Evolutionary conservation across 2,329 filamentous ascomycete genomes (phyloP), one percentile per base, ranked within the genome.

Genomic region (Ceratocystis diversiconidia): DNA sequence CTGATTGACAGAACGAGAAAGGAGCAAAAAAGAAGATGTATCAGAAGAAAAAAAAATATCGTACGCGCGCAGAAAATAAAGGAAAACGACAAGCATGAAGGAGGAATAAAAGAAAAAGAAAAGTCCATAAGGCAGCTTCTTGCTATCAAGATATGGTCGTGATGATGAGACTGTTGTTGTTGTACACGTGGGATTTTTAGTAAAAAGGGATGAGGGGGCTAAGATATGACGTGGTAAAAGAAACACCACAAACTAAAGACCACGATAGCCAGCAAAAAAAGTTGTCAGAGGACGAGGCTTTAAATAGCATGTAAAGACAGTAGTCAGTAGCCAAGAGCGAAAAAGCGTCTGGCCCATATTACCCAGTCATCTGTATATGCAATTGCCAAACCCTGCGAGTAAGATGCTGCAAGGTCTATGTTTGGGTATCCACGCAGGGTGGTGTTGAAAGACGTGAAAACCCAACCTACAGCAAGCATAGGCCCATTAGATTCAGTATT

Each of bases 131-230:
- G 32, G 28, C 55, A 59, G 28, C 17, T 59, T 59, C 55, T 59
- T 59, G 28, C 25, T 28, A 36, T 59, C 55, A 59, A 59, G 17
- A 36, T 59, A 28, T 28, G 17, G 32, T 59, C 55, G 30, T 59
- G 55, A 59, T 59, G 55, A 36, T 59, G 55, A 59, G 55, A 59
- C 28, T 59, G 55, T 59, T 59, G 55, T 59, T 59, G 55, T 59
- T 59, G 55, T 59, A 59, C 55, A 59, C 28, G 32, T 15, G 12
- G 17, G 55, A n/a, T 59, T 59, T 59, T 57, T 59, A 41, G 36
- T 41, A 41, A 41, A 41, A 41, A 41, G 36, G 36, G 36, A 12
- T 59, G n/a, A 30, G 25, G 25, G 19, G 28, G 52, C 12, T 30
- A 50, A 22, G 30, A 50, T 10, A 32, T 59, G 17, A 28, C 3